Evolutionary conservation across 2,329 filamentous ascomycete genomes (phyloP).

Genomic region (Cercospora zeae-maydis): DNA sequence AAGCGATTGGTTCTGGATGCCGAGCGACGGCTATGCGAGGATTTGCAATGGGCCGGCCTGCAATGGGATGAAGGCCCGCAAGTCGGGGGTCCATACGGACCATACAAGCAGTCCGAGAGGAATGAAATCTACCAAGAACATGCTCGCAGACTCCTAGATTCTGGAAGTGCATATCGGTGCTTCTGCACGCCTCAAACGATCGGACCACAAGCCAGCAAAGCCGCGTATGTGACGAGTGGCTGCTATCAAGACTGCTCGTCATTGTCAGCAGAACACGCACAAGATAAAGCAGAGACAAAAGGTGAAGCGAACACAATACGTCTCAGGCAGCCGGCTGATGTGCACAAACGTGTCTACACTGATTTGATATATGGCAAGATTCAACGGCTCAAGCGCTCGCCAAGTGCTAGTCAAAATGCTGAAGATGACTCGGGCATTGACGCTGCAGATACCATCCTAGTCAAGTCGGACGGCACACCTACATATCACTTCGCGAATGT

Average conservation of each 20-base stretch:
- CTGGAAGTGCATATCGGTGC: constrained; percentile 81
- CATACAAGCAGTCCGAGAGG: constrained; percentile 86
- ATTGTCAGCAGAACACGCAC: constrained; percentile 64
- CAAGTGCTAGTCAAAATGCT: constrained; percentile 30
- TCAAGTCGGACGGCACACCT: constrained; percentile 88
- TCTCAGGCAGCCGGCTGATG: constrained; percentile 61
- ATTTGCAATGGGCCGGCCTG: constrained; percentile 83
- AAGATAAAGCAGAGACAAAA: constrained; percentile 59
- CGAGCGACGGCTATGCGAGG: constrained; percentile 70
- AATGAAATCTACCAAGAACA: constrained; percentile 69
- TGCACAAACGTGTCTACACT: constrained; percentile 57
- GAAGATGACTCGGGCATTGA: constrained; percentile 40
- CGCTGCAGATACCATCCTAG: constrained; percentile 79
- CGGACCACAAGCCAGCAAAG: constrained; percentile 52
- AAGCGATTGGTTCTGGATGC: constrained; percentile 77
- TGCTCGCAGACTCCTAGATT: constrained; percentile 63
- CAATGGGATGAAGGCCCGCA: constrained; percentile 93
- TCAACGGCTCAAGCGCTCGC: constrained; percentile 39
- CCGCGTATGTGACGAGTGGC: constrained; percentile 57
- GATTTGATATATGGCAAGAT: constrained; percentile 78
- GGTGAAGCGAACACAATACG: constrained; percentile 75
- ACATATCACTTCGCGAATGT: constrained; percentile 98
- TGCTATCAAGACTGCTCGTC: constrained; percentile 72
- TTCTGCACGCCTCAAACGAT: constrained; percentile 65
- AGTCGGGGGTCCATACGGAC: constrained; percentile 74